Base-by-base conservation (phyloP, 352 stramenopile species). In the Phytopythium boreale region DNA sequence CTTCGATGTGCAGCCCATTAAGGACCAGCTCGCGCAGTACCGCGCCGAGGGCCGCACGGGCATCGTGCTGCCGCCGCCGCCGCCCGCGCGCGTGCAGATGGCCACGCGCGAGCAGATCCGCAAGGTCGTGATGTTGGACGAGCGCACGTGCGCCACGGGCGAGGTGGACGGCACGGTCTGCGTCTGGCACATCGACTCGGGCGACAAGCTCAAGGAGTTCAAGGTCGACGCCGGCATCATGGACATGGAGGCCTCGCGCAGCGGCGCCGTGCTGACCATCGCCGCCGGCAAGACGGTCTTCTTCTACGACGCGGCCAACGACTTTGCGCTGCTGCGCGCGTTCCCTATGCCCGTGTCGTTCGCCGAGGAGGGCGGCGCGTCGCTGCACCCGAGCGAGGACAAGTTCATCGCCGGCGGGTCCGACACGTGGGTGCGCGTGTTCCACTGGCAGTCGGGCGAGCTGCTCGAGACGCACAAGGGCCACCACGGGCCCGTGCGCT, bases 351-450 rank as follows among this genome's bases (percentile, higher is more conserved):
- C 90, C 49, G 78, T 97, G 74, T 80, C 87, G 70, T 98, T 98
- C 71, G 82, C 92, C 2, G 92, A 96, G 11, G 96, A 97, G 71
- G 92, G 92, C 46, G 90, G 91, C 15, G 90, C 88, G 49, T 97
- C 90, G 44, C 80, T 98, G 49, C 86, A 96, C 70, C 89, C 90
- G 27, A 78, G 62, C 1, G 87, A 92, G 47, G 71, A 80, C 67
- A 92, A 90, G 59, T 97, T 97, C 65, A 95, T 98, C 59, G 90
- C 91, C 17, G 92, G 93, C 26, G 92, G 92, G 15, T 97, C 88
- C 19, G 97, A 99, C 77, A 94, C 98, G 63, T 98, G 95, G 96
- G 95, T 99, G 34, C 89, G 96, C 39, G 95, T 98, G 36, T 99
- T 99, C 74, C 93, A 99, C 71, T 97, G 86, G 67, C 64, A 85